These are phyloP conservation scores for Moesziomyces sp. DNA, from an alignment of 1,284 basidiomycete species.

Conservation along the genomic window DNA sequence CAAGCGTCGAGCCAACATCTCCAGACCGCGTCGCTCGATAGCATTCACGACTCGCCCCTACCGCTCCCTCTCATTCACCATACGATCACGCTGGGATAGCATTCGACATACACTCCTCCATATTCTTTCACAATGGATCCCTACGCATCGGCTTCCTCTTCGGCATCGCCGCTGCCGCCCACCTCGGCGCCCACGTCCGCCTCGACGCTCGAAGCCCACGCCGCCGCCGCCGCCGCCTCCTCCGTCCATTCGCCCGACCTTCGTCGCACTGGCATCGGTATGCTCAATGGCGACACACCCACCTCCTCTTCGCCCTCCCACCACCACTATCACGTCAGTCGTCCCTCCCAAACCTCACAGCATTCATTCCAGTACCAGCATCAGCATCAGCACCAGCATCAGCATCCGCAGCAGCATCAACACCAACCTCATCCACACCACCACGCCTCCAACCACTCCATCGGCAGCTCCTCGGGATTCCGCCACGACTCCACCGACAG, in stretches of 20 bases:
- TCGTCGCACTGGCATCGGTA: constrained; percentile 24
- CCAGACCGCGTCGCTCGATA: no score
- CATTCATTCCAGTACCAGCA: constrained; percentile 18
- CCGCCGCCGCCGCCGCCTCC: background rate
- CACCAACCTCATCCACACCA: constrained; percentile 10
- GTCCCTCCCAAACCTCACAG: constrained; percentile 8
- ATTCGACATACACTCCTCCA: no score
- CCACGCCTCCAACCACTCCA: constrained; percentile 22
- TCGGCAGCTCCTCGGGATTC: constrained; percentile 26
- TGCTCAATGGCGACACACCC: constrained; percentile 27
- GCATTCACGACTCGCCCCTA: no score
- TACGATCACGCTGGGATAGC: no score
- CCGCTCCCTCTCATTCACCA: no score
- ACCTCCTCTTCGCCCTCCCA: constrained; percentile 14
- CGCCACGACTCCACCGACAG: constrained; percentile 31
- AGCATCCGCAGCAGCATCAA: constrained; percentile 4
- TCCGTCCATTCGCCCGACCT: constrained; percentile 15
- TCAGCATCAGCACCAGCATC: constrained; percentile 18
- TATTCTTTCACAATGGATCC: no score
- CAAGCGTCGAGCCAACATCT: no score
- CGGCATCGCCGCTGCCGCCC: constrained; percentile 73
- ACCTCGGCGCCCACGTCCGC: constrained; percentile 95
- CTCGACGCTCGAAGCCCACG: constrained; percentile 73
- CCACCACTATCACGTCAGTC: constrained; percentile 23
- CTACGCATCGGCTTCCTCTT: no score